A percentile compares a stretch with the other conserved stretches of the same genome.
These are phyloP conservation scores for Leccinum pellstonianum DNA, from an alignment of 768 basidiomycete genomes.

Conservation along the genomic window DNA sequence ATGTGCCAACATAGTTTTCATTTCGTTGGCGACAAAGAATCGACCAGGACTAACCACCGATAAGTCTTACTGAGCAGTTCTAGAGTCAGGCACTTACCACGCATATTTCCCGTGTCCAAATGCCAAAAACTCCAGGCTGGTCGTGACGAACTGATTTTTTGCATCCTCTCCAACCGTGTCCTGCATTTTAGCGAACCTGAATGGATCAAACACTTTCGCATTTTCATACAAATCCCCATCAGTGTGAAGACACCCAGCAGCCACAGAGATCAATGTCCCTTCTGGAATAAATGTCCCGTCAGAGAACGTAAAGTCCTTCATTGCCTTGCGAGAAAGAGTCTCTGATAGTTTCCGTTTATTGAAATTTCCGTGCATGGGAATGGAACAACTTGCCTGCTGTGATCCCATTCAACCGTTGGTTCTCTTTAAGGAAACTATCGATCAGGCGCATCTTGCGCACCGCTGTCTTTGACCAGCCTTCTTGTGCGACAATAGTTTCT, in stretches of 20 bases:
- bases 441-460: background rate
- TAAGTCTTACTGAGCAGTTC: background rate
- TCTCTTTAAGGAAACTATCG: background rate
- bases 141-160: constrained; percentile 19
- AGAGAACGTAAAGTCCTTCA: background rate
- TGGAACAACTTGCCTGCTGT: background rate
- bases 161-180: constrained; percentile 31
- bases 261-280: background rate
- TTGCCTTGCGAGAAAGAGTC: background rate
- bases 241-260: constrained; percentile 13
- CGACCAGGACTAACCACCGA: constrained; percentile 20
- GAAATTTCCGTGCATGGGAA: background rate
- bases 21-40: constrained; percentile 40
- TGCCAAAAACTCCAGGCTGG: background rate
- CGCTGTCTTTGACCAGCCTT: background rate
- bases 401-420: background rate
- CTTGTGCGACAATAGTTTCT: background rate
- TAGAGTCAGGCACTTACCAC: constrained; percentile 9
- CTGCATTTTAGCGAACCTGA: constrained; percentile 43
- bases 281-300: background rate
- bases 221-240: constrained; percentile 29
- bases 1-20: constrained; percentile 47
- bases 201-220: constrained; percentile 41
- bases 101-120: background rate
- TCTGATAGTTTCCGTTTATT: background rate